Percentiles rank a stretch among this genome's conserved stretches.
These are phyloP conservation scores for Trichophyton schoenleinii DNA, from an alignment of 2,329 filamentous ascomycete genomes.

Conservation along the genomic window DNA sequence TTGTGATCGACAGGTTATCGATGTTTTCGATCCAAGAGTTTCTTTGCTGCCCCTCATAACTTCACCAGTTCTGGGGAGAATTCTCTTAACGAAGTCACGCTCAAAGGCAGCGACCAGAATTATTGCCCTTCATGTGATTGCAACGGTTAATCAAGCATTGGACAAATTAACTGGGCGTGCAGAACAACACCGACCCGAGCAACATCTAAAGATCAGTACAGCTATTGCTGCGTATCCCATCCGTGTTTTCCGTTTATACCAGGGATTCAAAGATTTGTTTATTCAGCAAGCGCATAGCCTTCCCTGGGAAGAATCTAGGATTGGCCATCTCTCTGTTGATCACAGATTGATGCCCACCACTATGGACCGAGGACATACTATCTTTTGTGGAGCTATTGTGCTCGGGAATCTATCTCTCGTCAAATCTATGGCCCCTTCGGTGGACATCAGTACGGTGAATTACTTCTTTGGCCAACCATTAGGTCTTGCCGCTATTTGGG, in stretches of 20 bases:
- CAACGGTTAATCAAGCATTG: background rate
- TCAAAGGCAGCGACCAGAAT: background rate
- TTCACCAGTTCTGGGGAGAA: background rate
- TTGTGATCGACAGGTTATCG: background rate
- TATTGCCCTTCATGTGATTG: background rate
- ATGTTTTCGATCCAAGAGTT: background rate
- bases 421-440: background rate
- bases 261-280: no score
- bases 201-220: background rate
- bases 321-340: no score
- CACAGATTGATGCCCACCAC: background rate
- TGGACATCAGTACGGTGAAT: background rate
- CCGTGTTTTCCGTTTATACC: background rate
- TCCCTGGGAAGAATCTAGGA: no score
- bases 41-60: background rate
- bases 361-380: background rate
- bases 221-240: background rate
- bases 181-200: background rate
- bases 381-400: background rate
- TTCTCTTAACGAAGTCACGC: background rate
- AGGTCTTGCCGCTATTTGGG: background rate
- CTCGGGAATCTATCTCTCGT: background rate
- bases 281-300: background rate
- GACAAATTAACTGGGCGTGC: background rate
- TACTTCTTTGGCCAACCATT: background rate